Percentiles rank a stretch among this genome's conserved stretches.
Evolutionary conservation across 768 basidiomycete genomes (phyloP).

Genomic region (Psilocybe cyanescens): DNA sequence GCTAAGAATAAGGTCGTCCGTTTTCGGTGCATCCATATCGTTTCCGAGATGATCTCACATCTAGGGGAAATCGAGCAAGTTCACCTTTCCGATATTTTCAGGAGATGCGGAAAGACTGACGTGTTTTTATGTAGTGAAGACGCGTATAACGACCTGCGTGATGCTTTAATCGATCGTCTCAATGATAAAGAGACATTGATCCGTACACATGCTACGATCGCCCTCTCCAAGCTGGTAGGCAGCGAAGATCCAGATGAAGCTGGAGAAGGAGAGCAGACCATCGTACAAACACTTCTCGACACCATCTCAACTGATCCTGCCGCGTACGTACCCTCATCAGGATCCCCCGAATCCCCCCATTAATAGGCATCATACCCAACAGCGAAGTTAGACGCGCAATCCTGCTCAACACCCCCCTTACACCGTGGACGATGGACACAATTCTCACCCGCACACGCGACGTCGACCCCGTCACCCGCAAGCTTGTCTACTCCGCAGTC

Average conservation of each 20-base stretch:
- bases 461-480: slow-evolving; percentile 78
- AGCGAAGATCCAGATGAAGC: slow-evolving; percentile 63
- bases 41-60: slow-evolving; percentile 85
- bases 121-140: slow-evolving; percentile 67
- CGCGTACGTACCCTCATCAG: slow-evolving; percentile 38
- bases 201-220: slow-evolving; percentile 84
- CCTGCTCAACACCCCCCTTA: slow-evolving; percentile 74
- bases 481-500: slow-evolving; percentile 72
- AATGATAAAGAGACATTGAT: slow-evolving; percentile 85
- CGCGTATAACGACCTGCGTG: slow-evolving; percentile 69
- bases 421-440: slow-evolving; percentile 59
- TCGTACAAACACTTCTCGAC: slow-evolving; percentile 70
- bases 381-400: slow-evolving; percentile 94
- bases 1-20: slow-evolving; percentile 93
- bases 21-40: slow-evolving; percentile 77
- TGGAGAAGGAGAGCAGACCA: slow-evolving; percentile 52
- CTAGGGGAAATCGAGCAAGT: slow-evolving; percentile 90
- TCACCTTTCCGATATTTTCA: background rate
- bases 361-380: background rate
- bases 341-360: background rate
- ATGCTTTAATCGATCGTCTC: slow-evolving; percentile 75
- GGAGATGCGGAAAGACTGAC: background rate
- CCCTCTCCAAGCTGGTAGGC: slow-evolving; percentile 79
- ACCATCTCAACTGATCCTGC: slow-evolving; percentile 76
- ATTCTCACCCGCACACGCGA: slow-evolving; percentile 86